These are phyloP conservation scores for Skeletonema tropicum DNA, from an alignment of 108 stramenopile species.

Conservation along the genomic window DNA sequence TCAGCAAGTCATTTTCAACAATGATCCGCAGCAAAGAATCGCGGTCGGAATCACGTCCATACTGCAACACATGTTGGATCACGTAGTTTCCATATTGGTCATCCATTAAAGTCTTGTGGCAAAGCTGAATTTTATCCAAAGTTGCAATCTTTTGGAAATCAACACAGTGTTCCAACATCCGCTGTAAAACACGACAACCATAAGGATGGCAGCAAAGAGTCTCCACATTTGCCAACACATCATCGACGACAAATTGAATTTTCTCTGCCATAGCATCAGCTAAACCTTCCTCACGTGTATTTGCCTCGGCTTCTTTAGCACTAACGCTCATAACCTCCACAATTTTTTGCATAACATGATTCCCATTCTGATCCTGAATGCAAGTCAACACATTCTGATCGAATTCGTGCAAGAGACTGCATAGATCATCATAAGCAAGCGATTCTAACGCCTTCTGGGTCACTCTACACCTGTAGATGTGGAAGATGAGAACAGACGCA, in stretches of 20 bases:
- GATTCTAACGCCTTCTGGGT: conserved; percentile 94
- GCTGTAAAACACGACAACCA: conserved; percentile 96
- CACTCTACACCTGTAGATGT: conserved; percentile 81
- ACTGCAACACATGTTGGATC: conserved; percentile 92
- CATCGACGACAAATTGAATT: conserved; percentile 93
- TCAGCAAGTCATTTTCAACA: conserved; percentile 80
- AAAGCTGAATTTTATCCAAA: conserved; percentile 65
- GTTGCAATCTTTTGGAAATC: conserved; percentile 69
- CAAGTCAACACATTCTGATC: conserved; percentile 86
- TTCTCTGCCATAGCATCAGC: conserved; percentile 60
- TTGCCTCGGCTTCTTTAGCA: conserved; percentile 61
- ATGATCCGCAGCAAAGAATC: conserved; percentile 79
- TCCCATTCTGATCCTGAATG: conserved; percentile 97
- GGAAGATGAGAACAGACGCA: not conserved
- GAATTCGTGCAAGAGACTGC: conserved; percentile 85
- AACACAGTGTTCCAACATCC: conserved; percentile 95
- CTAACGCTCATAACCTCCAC: conserved; percentile 84
- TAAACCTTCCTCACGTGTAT: conserved; percentile 22
- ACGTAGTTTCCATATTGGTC: conserved; percentile 94
- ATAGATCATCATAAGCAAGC: conserved; percentile 73
- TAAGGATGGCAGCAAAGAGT: conserved; percentile 94
- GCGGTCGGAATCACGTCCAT: conserved; percentile 79
- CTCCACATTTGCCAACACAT: conserved; percentile 84
- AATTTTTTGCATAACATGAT: conserved; percentile 98
- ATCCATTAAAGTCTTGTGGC: conserved; percentile 73